A percentile compares a stretch with the other conserved stretches of the same genome.
Conservation (phyloP, 805 yeast species). For the Saccharomycopsis oosterbeekiorum region DNA sequence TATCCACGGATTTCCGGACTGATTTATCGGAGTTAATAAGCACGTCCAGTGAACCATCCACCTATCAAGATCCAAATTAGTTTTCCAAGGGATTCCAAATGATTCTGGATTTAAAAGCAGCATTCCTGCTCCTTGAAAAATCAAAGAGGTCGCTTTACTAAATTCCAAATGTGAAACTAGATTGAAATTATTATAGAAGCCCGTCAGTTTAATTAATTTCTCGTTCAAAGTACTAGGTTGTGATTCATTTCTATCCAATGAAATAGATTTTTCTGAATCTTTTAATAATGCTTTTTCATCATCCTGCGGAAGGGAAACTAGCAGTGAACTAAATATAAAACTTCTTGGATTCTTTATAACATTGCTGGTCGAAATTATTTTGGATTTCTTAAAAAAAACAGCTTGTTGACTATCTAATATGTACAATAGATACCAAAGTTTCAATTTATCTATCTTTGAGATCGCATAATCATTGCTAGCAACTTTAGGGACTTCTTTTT, state of each 20-base stretch:
- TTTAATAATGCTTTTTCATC: conserved; percentile 19
- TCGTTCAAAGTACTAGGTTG: conserved; percentile 17
- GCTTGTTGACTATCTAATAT: conserved; percentile 64
- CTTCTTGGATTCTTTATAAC: neutral
- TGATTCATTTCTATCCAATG: neutral
- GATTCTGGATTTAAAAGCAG: conserved; percentile 47
- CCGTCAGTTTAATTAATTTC: conserved; percentile 18
- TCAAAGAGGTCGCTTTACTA: conserved; percentile 51
- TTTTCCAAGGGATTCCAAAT: conserved; percentile 59
- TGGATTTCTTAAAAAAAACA: conserved; percentile 41
- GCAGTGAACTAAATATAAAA: conserved; percentile 14
- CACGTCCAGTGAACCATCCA: conserved; percentile 83
- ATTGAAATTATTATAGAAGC: conserved; percentile 38
- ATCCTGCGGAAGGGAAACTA: conserved; percentile 16
- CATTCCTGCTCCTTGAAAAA: conserved; percentile 53
- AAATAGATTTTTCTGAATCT: neutral
- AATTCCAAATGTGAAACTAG: conserved; percentile 63
- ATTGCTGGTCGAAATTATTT: neutral
- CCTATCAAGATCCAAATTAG: conserved; percentile 56
- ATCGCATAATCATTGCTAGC: conserved; percentile 3
- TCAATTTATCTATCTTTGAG: conserved; percentile 37
- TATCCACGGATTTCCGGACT: conserved; percentile 46
- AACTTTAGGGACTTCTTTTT: neutral
- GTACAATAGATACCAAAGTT: conserved; percentile 57
- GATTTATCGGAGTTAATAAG: conserved; percentile 46